These are phyloP conservation scores for Lentithecium fluviatile DNA, from an alignment of 495 filamentous ascomycete species.

Conservation along the genomic window DNA sequence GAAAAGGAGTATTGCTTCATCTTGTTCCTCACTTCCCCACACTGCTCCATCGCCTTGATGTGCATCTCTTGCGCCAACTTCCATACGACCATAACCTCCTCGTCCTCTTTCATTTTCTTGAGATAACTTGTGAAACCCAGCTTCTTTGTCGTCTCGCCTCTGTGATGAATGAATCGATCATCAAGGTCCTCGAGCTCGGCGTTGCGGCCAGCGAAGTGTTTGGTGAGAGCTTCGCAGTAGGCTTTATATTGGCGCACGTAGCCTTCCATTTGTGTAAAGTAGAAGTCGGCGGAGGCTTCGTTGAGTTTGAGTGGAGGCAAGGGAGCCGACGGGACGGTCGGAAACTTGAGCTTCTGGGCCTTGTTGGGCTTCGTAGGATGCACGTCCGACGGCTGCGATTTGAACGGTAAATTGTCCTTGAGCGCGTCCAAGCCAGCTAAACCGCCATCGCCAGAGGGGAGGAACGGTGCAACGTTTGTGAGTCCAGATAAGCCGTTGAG, in stretches of 20 bases:
- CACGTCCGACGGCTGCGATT: slow-evolving; percentile 58
- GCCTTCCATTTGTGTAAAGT: slow-evolving; percentile 58
- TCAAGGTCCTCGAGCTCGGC: slow-evolving; percentile 40
- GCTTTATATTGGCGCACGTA: slow-evolving; percentile 71
- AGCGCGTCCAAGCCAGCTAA: slow-evolving; percentile 68
- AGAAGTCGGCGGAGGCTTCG: slow-evolving; percentile 52
- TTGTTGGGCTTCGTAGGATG: slow-evolving; percentile 44
- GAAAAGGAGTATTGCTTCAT: slow-evolving; percentile 1
- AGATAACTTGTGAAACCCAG: slow-evolving; percentile 60
- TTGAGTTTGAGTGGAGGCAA: slow-evolving; percentile 45
- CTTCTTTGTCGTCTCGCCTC: slow-evolving; percentile 50
- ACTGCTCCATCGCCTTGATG: slow-evolving; percentile 57
- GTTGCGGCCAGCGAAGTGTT: slow-evolving; percentile 64
- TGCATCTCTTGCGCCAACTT: slow-evolving; percentile 63
- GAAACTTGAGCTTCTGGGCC: slow-evolving; percentile 54
- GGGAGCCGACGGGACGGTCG: slow-evolving; percentile 59
- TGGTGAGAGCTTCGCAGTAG: slow-evolving; percentile 64
- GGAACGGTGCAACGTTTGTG: slow-evolving; percentile 59
- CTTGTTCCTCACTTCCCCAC: slow-evolving; percentile 49
- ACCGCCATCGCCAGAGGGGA: slow-evolving; percentile 50
- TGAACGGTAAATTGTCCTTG: slow-evolving; percentile 66
- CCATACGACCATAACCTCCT: slow-evolving; percentile 63
- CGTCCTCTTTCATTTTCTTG: slow-evolving; percentile 62
- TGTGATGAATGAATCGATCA: slow-evolving; percentile 55
- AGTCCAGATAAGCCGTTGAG: slow-evolving; percentile 17